Base-by-base conservation (phyloP, 2,329 filamentous ascomycete species). In the Sporothrix dimorphospora region DNA sequence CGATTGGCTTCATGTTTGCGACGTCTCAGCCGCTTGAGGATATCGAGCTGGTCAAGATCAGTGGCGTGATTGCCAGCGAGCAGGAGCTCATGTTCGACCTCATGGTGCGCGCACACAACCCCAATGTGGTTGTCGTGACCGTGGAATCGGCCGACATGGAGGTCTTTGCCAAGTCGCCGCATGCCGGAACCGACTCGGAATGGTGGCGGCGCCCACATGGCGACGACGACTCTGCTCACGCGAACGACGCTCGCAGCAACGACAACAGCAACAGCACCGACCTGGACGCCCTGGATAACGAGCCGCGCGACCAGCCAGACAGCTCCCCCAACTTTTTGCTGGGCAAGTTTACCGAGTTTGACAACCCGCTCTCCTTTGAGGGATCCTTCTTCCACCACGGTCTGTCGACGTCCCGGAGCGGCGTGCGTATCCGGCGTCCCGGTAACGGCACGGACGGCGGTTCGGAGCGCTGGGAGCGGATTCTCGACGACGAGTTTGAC, bases 61-160 rank as follows among this genome's bases (percentile, higher is more conserved):
- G 92, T 77, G 97, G 97, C 76, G 94, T 99, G 30, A 87, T 98
- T 66, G 94, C 94, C 2, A 97, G 93, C 77, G 93, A 97, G 80
- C 93, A 97, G 80, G 94, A 98, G 79, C 87, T 99, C 55, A 97
- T 99, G 89, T 88, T 98, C 77, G 95, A 99, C 80, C 83, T 99
- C 66, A 89, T 93, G 24, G 93, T 99, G 73, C 89, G 89, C 76
- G 96, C 95, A 0, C 86, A 95, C 77, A 99, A 99, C 79, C 94
- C 95, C 0, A 99, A 98, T 77, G 90, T 98, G 53, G 92, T 98
- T 51, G 90, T 94, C 1, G 92, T 99, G 55, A 92, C 92, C 2
- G 89, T 99, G 49, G 90, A 92, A 75, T 90, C 94, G 63, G 91
- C 97, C 78, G 94, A 98, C 79, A 86, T 98, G 72, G 94, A 97